A percentile compares a stretch with the other conserved stretches of the same genome.
These are phyloP conservation scores for Hydrangea macrophylla DNA, from an alignment of 148 eudicot genomes.

Conservation along the genomic window DNA sequence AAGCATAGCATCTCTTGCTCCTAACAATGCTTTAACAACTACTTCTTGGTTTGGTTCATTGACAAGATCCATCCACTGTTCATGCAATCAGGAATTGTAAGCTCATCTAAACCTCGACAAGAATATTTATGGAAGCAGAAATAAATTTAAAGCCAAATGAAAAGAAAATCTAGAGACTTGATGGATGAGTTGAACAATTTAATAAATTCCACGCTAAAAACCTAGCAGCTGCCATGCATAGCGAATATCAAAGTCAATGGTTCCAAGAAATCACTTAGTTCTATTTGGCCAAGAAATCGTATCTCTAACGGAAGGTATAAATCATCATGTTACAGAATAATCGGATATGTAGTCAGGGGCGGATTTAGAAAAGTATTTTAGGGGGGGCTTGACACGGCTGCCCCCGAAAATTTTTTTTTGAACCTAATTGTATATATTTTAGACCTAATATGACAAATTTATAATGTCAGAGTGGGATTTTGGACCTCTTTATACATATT, in stretches of 20 bases:
- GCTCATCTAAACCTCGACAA: not conserved
- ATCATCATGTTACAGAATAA: not conserved
- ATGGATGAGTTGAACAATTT: not conserved
- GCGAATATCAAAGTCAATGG: no score
- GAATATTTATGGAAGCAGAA: not conserved
- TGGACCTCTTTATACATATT: no score
- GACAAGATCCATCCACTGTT: constrained; percentile 52
- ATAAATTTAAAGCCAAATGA: not conserved
- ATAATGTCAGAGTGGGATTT: no score
- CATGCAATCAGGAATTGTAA: not conserved
- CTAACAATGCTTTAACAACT: constrained; percentile 58
- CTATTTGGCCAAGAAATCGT: no score
- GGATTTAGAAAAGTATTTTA: no score
- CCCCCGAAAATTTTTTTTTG: no score
- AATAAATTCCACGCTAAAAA: not conserved
- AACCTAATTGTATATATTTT: no score
- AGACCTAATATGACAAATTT: no score
- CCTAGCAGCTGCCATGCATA: not conserved
- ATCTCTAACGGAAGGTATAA: not conserved
- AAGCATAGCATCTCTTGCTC: constrained; percentile 86
- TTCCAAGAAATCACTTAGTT: no score
- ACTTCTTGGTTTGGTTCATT: constrained; percentile 50
- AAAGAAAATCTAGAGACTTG: not conserved
- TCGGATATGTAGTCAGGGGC: no score
- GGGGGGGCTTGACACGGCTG: no score